Conservation (phyloP, 305 asterid species). For the Stenogyne calaminthoides region DNA sequence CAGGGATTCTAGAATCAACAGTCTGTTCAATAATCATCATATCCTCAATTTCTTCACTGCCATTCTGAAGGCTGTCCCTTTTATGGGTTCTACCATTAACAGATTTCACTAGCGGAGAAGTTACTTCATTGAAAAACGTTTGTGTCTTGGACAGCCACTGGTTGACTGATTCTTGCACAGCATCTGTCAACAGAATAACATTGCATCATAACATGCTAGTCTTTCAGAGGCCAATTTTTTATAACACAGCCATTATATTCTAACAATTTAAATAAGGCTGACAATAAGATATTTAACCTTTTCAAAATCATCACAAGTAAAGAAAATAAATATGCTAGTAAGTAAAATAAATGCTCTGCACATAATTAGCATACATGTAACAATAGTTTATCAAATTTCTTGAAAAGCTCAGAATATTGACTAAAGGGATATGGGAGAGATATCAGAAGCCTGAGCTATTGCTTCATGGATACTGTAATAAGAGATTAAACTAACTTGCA, state of each 20-base stretch:
- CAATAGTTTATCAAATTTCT: neutral
- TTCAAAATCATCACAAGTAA: neutral
- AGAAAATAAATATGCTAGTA: neutral
- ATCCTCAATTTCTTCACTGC: conserved; percentile 57
- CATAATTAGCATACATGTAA: neutral
- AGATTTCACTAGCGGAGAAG: conserved; percentile 79
- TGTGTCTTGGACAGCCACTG: conserved; percentile 85
- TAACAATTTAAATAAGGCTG: neutral
- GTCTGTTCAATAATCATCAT: conserved; percentile 75
- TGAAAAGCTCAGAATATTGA: neutral
- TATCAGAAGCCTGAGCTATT: neutral
- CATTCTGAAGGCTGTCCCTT: conserved; percentile 45
- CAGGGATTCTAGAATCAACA: conserved; percentile 61
- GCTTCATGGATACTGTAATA: neutral
- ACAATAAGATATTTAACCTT: neutral
- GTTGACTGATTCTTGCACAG: conserved; percentile 74
- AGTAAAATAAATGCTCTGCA: neutral
- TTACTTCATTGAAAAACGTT: conserved; percentile 64
- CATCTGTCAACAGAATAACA: conserved; percentile 48
- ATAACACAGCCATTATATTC: conserved; percentile 1
- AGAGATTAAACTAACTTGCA: neutral
- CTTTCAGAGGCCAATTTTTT: neutral
- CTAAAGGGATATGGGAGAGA: neutral
- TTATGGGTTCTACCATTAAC: conserved; percentile 47
- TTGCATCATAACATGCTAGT: conserved; percentile 7